Evolutionary conservation across 176 grass and related monocot genomes (phyloP), one percentile per base, ranked within the genome.

Genomic region (Pharus latifolius): DNA sequence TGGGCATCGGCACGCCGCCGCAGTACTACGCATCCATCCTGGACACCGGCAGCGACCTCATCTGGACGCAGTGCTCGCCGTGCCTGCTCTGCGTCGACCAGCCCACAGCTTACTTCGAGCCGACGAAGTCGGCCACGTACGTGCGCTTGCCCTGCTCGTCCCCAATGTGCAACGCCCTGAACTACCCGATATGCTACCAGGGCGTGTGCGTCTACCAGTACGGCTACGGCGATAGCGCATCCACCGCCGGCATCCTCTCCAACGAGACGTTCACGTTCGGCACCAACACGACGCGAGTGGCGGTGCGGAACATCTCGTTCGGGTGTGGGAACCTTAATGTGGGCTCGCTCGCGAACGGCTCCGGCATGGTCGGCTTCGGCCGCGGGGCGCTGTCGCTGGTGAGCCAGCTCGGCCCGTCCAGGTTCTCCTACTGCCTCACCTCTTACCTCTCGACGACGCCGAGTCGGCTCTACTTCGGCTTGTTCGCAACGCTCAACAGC

Each of bases 361-460:
- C 85, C 29, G 92, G 92, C 33, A 74, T 96, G 52, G 82, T 83
- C 20, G 92, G 92, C 0, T 88, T 96, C 49, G 84, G 84, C 1
- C 78, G 75, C 10, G 48, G 56, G 18, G 41, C 65, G 17, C 83
- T 76, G 6, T 96, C 92, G 7, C 66, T 96, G 29, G 75, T 91
- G 37, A 86, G 88, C 0, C 92, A 96, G 85, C 59, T 91, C n/a
- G n/a, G n/a, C n/a, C n/a, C 35, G 28, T 50, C 71, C 29, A 53
- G 78, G n/a, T 96, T 96, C 76, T 80, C 92, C 45, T 88, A 91
- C 76, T 96, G 92, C 74, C 73, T 88, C 65, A 86, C 79, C 55
- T 28, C 72, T 59, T 63, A 70, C 74, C 16, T 18, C 49, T 62
- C 64, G 42, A 25, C 38, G 16, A 78, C 60, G 60, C 78, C 12